A percentile compares a stretch with the other conserved stretches of the same genome.
phyloP scores from a whole-genome alignment of 2,329 filamentous ascomycete genomes.

The Paecilomyces sp. region DNA sequence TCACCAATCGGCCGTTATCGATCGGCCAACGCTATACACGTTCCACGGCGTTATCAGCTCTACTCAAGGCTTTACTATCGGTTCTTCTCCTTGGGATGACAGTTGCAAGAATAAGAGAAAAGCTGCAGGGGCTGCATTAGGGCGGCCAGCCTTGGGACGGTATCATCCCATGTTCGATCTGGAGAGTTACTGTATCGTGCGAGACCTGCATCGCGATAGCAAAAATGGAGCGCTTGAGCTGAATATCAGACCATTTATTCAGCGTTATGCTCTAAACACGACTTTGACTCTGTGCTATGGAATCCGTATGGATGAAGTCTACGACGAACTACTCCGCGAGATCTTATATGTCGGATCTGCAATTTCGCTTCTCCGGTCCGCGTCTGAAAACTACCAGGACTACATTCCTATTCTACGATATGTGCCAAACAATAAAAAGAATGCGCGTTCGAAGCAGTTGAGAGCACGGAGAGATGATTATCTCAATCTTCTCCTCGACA shows the following conservation, averaged over 20 bases:
- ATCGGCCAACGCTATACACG: conserved; percentile 65
- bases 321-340: conserved; percentile 61
- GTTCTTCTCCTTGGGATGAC: conserved; percentile 70
- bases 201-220: conserved; percentile 58
- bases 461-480: conserved; percentile 59
- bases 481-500: conserved; percentile 47
- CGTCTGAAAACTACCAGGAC: conserved; percentile 73
- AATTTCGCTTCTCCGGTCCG: conserved; percentile 66
- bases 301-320: conserved; percentile 60
- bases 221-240: conserved; percentile 53
- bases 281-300: conserved; percentile 69
- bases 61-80: conserved; percentile 69
- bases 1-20: conserved; percentile 66
- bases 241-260: conserved; percentile 61
- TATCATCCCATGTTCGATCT: conserved; percentile 73
- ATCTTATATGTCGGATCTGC: conserved; percentile 68
- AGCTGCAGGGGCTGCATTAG: conserved; percentile 65
- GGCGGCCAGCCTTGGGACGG: conserved; percentile 60
- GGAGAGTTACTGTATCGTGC: conserved; percentile 61
- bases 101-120: conserved; percentile 66
- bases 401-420: conserved; percentile 66
- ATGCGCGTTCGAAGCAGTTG: conserved; percentile 53
- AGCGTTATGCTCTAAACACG: conserved; percentile 65
- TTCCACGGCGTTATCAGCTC: conserved; percentile 68
- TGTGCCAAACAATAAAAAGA: conserved; percentile 47